These are phyloP conservation scores for Mucor saturninus DNA, from an alignment of 371 early-diverging fungal species.

Conservation along the genomic window DNA sequence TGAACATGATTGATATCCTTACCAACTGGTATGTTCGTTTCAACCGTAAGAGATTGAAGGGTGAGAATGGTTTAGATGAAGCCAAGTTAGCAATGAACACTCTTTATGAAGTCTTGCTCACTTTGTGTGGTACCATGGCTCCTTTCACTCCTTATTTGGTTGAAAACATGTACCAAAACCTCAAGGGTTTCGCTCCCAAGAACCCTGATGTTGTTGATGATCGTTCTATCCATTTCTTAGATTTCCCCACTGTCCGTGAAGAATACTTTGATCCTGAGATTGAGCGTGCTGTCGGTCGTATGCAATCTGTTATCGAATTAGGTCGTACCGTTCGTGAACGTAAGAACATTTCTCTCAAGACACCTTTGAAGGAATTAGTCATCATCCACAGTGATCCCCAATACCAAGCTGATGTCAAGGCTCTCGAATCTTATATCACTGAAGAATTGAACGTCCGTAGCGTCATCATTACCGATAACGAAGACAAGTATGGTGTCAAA, in stretches of 20 bases:
- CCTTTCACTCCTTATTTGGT: constrained; percentile 99
- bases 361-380: constrained; percentile 93
- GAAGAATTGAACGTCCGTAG: constrained; percentile 95
- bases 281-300: constrained; percentile 92
- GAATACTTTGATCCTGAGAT: constrained; percentile 96
- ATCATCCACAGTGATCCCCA: constrained; percentile 90
- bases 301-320: constrained; percentile 98
- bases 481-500: constrained; percentile 90
- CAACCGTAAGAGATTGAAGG: constrained; percentile 98
- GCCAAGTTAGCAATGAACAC: constrained; percentile 87
- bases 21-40: constrained; percentile 99
- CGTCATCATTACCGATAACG: constrained; percentile 87
- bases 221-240: constrained; percentile 90
- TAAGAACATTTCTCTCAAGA: constrained; percentile 95
- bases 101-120: constrained; percentile 93
- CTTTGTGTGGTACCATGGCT: constrained; percentile 94
- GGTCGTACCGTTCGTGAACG: constrained; percentile 96
- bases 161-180: constrained; percentile 97
- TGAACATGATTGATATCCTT: constrained; percentile 93
- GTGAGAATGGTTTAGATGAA: constrained; percentile 90
- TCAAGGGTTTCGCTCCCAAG: constrained; percentile 76
- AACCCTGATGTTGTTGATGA: constrained; percentile 68
- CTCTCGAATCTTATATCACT: constrained; percentile 83
- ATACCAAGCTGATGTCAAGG: constrained; percentile 86
- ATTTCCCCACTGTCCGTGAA: constrained; percentile 90